phyloP scores from a whole-genome alignment of 352 stramenopile genomes.

The Phytopythium aichiense region DNA sequence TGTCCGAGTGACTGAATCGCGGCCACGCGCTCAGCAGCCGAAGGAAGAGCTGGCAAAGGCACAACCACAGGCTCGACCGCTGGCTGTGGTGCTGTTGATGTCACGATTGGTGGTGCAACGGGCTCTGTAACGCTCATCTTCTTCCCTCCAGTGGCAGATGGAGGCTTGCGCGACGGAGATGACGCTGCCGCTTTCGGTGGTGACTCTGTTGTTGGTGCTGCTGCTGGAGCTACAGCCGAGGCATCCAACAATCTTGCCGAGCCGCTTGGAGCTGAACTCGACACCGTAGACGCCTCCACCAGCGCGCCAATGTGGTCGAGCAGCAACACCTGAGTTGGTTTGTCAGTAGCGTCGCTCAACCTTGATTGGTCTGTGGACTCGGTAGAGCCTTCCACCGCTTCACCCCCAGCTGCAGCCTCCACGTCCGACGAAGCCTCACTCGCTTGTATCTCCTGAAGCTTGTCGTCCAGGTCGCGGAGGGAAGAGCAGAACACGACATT shows the following conservation, averaged over 20 bases:
- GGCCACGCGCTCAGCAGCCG: background rate
- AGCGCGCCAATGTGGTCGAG: slow-evolving; percentile 31
- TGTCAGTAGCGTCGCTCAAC: background rate
- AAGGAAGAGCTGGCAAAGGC: background rate
- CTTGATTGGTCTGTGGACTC: background rate
- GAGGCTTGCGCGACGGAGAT: slow-evolving; percentile 4
- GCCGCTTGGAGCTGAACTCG: background rate
- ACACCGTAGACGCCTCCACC: background rate
- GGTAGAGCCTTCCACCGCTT: background rate
- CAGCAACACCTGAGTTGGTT: slow-evolving; percentile 27
- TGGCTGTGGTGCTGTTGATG: background rate
- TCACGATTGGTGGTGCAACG: background rate
- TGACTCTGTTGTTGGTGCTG: background rate
- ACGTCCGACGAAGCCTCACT: background rate
- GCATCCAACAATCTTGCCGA: background rate
- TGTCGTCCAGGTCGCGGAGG: slow-evolving; percentile 17
- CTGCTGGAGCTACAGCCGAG: too few relatives aligned
- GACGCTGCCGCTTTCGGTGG: background rate
- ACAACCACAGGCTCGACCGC: background rate
- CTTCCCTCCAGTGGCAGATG: background rate
- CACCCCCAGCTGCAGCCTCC: background rate
- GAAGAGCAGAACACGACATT: slow-evolving; percentile 31
- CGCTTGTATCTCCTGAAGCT: background rate
- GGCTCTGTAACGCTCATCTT: slow-evolving; percentile 2
- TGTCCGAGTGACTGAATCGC: background rate